These are phyloP conservation scores for Vishniacozyma victoriae DNA, from an alignment of 768 basidiomycete genomes.

Conservation along the genomic window DNA sequence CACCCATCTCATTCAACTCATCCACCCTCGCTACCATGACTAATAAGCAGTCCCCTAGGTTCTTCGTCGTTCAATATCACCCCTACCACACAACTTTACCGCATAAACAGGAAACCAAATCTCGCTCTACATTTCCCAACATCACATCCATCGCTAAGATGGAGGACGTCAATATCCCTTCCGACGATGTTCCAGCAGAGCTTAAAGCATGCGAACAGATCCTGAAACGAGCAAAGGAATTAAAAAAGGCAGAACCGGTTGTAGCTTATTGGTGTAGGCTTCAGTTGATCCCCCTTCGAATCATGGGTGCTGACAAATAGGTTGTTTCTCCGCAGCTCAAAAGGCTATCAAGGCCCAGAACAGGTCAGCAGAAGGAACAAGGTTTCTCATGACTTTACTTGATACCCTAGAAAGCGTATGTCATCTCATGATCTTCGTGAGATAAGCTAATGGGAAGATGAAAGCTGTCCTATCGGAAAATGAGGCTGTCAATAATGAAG, in stretches of 20 bases:
- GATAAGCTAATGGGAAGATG: constrained; percentile 48
- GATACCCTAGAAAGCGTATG: constrained; percentile 63
- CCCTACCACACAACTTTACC: background rate
- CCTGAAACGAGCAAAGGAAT: constrained; percentile 84
- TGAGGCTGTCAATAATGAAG: constrained; percentile 76
- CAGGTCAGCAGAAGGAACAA: constrained; percentile 64
- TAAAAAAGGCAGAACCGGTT: constrained; percentile 72
- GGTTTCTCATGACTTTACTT: constrained; percentile 67
- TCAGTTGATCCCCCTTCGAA: constrained; percentile 1
- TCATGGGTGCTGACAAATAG: constrained; percentile 49
- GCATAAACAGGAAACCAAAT: background rate
- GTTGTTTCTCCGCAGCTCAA: constrained; percentile 86
- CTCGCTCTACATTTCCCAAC: background rate
- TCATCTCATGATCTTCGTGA: background rate
- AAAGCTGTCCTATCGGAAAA: constrained; percentile 67
- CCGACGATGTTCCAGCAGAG: constrained; percentile 42
- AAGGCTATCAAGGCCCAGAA: constrained; percentile 60
- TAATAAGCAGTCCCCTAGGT: too few relatives aligned
- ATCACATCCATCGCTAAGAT: constrained; percentile 8
- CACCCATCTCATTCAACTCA: too few relatives aligned
- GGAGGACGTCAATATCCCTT: constrained; percentile 37
- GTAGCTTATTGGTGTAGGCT: constrained; percentile 94
- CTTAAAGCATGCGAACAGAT: constrained; percentile 63
- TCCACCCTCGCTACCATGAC: too few relatives aligned
- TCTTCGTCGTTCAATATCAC: too few relatives aligned